These are phyloP conservation scores for Backusella circina DNA, from an alignment of 192 early-diverging fungal species.

Conservation along the genomic window DNA sequence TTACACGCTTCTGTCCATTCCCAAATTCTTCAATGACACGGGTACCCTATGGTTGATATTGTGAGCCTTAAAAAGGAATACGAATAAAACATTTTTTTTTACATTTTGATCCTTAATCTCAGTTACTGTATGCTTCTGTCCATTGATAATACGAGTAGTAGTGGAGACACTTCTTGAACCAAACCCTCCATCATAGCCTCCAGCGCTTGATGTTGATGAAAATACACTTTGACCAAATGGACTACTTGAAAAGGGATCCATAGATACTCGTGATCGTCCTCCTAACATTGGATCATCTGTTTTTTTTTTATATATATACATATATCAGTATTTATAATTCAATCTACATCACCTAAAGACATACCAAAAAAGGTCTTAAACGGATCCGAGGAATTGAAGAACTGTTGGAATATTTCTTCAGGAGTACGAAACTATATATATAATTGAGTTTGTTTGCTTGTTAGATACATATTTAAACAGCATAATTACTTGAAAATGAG, in stretches of 20 bases:
- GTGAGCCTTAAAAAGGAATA: not conserved
- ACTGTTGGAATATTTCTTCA: slow-evolving; percentile 28
- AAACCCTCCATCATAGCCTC: not conserved
- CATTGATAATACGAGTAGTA: not conserved
- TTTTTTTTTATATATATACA: not conserved
- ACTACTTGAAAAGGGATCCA: not conserved
- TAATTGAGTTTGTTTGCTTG: too few relatives aligned
- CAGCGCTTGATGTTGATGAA: not conserved
- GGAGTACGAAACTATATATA: slow-evolving; percentile 35
- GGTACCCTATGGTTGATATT: not conserved
- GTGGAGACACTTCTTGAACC: not conserved
- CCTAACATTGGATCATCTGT: not conserved
- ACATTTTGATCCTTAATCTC: slow-evolving; percentile 10
- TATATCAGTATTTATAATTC: too few relatives aligned
- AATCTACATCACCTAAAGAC: not conserved
- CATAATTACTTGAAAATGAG: slow-evolving; percentile 24
- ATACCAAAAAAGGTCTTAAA: slow-evolving; percentile 27
- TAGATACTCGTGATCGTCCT: not conserved
- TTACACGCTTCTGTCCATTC: slow-evolving; percentile 7
- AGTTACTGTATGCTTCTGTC: not conserved
- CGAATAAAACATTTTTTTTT: not conserved
- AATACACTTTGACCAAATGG: not conserved
- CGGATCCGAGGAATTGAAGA: slow-evolving; percentile 27
- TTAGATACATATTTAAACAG: too few relatives aligned
- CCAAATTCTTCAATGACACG: slow-evolving; percentile 14